A percentile compares a stretch with the other conserved stretches of the same genome.
phyloP scores from a whole-genome alignment of 1,139 yeast genomes.

The Torulaspora pretoriensis region DNA sequence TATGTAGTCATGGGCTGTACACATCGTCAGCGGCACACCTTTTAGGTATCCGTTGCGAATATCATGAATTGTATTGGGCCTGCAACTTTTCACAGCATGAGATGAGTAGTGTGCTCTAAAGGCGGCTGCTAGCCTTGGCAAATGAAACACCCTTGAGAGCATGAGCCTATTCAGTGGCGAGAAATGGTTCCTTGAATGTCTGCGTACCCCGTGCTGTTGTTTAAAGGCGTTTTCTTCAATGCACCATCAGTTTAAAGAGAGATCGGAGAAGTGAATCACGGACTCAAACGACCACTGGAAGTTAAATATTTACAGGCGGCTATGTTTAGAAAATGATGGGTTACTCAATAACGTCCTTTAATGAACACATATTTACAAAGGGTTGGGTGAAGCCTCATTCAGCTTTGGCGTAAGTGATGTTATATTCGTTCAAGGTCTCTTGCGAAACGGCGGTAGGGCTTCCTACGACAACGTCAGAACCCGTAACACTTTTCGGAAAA shows the following conservation, averaged over 20 bases:
- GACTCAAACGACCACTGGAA: background rate
- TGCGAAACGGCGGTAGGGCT: slow-evolving; percentile 69
- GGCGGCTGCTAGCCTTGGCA: background rate
- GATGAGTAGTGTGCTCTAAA: slow-evolving; percentile 12
- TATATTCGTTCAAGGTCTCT: slow-evolving; percentile 49
- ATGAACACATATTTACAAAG: background rate
- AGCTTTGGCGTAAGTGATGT: slow-evolving; percentile 31
- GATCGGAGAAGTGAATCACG: background rate
- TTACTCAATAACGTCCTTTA: too few relatives aligned
- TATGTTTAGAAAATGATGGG: background rate
- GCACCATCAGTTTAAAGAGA: background rate
- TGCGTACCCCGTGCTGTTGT: background rate
- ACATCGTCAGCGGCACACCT: slow-evolving; percentile 48
- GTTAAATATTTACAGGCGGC: background rate
- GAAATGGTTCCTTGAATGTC: background rate
- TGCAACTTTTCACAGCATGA: slow-evolving; percentile 11
- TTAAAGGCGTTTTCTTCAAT: background rate
- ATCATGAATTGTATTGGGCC: slow-evolving; percentile 24
- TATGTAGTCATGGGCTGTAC: slow-evolving; percentile 86
- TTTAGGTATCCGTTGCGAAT: slow-evolving; percentile 21
- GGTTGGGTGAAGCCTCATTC: background rate
- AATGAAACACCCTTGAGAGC: background rate
- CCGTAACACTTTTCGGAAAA: slow-evolving; percentile 88
- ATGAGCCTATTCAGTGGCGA: background rate
- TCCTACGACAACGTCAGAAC: slow-evolving; percentile 81